Conservation (phyloP, 2,329 filamentous ascomycete species). For the Colletotrichum camelliae region DNA sequence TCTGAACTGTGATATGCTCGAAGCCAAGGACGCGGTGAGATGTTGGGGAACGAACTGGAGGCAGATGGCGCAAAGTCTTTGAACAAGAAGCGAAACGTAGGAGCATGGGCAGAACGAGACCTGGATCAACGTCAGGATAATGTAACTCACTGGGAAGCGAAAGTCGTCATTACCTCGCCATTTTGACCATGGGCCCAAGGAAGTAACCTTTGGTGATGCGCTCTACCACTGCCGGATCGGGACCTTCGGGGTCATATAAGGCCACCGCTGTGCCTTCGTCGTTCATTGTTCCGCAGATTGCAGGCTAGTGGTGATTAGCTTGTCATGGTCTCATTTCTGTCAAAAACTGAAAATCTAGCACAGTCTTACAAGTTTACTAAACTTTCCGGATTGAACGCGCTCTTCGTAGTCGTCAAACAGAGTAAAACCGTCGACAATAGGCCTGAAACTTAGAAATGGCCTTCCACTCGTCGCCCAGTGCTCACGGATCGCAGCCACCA, state of each 20-base stretch:
- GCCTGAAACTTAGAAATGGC: neutral
- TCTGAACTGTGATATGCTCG: neutral
- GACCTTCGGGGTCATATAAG: neutral
- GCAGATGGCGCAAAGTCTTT: neutral
- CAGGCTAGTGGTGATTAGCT: neutral
- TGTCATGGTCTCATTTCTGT: rapidly evolving
- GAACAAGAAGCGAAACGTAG: neutral
- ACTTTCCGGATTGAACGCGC: neutral
- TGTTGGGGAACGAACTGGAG: neutral
- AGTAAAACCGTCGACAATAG: neutral
- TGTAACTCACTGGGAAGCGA: rapidly evolving
- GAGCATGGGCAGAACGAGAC: neutral
- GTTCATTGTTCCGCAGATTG: neutral
- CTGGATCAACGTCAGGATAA: neutral
- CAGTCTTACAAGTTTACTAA: neutral
- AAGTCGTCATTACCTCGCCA: neutral
- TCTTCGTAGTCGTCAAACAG: neutral
- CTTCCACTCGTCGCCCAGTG: neutral
- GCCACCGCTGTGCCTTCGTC: neutral
- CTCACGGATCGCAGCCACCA: neutral
- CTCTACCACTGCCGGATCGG: rapidly evolving
- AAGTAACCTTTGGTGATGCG: neutral
- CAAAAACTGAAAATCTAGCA: rapidly evolving
- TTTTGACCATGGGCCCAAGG: neutral
- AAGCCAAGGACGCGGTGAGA: neutral